Percentiles rank a stretch among this genome's conserved stretches.
phyloP scores from a whole-genome alignment of 2,329 filamentous ascomycete species.

The Colletotrichum tamarilloi region DNA sequence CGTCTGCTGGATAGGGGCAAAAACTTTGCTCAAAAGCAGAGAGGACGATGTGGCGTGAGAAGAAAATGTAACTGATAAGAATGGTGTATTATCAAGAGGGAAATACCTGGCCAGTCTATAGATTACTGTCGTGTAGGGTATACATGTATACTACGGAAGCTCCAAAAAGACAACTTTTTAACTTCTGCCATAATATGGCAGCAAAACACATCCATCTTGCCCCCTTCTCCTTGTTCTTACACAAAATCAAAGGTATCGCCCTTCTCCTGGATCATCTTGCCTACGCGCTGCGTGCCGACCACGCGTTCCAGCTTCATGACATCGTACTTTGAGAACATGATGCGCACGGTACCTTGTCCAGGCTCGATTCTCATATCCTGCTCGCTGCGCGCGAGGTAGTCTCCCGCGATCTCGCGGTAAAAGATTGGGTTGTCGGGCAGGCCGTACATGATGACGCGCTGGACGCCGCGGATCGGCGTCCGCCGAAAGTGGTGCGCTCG shows the following conservation, averaged over 20 bases:
- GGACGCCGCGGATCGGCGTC: constrained; percentile 85
- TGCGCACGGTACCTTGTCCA: constrained; percentile 69
- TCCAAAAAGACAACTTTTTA: constrained; percentile 32
- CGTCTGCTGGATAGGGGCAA: background rate
- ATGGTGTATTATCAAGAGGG: constrained; percentile 24
- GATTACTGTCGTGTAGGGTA: constrained; percentile 35
- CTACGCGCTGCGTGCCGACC: constrained; percentile 83
- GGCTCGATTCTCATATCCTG: constrained; percentile 65
- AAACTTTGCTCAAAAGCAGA: background rate
- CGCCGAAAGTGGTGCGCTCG: constrained; percentile 96
- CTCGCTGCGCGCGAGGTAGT: constrained; percentile 71
- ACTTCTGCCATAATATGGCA: constrained; percentile 9
- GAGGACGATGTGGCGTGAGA: background rate
- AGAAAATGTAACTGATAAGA: constrained; percentile 14
- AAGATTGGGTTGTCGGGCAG: constrained; percentile 89
- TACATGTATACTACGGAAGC: constrained; percentile 35
- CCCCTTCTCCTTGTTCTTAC: constrained; percentile 54
- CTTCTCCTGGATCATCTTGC: constrained; percentile 84
- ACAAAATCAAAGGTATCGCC: constrained; percentile 97
- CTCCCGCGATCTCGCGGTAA: constrained; percentile 80
- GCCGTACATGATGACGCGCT: constrained; percentile 87
- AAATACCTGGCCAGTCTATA: constrained; percentile 34
- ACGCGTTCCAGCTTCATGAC: constrained; percentile 88
- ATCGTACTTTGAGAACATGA: constrained; percentile 90
- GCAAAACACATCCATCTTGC: constrained; percentile 22